A percentile compares a stretch with the other conserved stretches of the same genome.
These are phyloP conservation scores for Alternaria sp. DNA, from an alignment of 2,329 filamentous ascomycete species.

Conservation along the genomic window DNA sequence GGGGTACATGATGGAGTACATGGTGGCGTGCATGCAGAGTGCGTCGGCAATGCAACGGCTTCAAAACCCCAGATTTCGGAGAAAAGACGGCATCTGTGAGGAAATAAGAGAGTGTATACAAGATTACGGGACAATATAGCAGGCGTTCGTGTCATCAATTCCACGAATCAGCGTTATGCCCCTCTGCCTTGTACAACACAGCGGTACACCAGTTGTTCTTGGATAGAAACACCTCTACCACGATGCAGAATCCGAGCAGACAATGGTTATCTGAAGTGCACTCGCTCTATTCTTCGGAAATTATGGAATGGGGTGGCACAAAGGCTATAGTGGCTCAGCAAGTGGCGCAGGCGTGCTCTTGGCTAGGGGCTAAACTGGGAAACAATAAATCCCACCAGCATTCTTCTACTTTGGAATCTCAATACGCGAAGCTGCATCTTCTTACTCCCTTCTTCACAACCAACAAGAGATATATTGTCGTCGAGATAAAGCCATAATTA, in stretches of 20 bases:
- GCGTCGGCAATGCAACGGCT: slow-evolving; percentile 5
- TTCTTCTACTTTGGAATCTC: not conserved
- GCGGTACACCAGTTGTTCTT: not conserved
- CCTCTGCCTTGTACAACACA: not conserved
- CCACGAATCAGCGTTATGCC: slow-evolving; percentile 11
- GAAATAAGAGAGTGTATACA: not conserved
- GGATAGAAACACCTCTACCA: not conserved
- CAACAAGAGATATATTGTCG: not conserved
- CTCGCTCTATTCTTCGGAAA: not conserved
- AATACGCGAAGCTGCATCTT: not conserved
- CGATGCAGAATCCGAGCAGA: not conserved
- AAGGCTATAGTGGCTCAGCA: not conserved
- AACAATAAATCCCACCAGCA: not conserved
- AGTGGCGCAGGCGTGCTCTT: not conserved
- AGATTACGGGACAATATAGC: slow-evolving; percentile 7
- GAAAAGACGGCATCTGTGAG: not conserved
- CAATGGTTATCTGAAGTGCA: not conserved
- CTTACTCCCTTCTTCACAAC: not conserved
- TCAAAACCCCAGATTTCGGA: slow-evolving; percentile 7
- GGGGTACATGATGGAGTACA: slow-evolving; percentile 6
- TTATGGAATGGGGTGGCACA: not conserved
- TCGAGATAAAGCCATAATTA: not conserved
- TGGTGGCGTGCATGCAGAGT: slow-evolving; percentile 4
- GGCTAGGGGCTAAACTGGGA: not conserved
- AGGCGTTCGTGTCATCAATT: not conserved